A percentile compares a stretch with the other conserved stretches of the same genome.
These are phyloP conservation scores for Ceratobasidium sp. DNA, from an alignment of 1,284 basidiomycete species.

Conservation along the genomic window DNA sequence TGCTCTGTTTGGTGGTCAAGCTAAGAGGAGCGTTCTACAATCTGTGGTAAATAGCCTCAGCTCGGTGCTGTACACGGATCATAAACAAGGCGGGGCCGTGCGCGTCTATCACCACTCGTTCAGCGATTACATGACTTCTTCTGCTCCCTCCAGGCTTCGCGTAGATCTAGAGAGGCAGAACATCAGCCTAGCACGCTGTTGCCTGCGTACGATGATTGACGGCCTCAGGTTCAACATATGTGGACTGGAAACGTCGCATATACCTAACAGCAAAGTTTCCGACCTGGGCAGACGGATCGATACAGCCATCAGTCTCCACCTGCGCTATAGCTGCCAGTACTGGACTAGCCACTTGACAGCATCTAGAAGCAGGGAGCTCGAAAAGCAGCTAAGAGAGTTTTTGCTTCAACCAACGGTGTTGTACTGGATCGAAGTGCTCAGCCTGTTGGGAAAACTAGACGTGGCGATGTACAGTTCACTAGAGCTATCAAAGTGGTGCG, in stretches of 20 bases:
- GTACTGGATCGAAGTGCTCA: conserved; percentile 40
- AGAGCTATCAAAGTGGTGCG: too few species aligned
- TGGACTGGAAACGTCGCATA: neutral
- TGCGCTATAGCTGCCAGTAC: conserved; percentile 31
- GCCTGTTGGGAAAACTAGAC: conserved; percentile 18
- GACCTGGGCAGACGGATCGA: conserved; percentile 7
- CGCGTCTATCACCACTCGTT: conserved; percentile 38
- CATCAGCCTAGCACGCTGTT: neutral
- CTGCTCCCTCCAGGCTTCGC: neutral
- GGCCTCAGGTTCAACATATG: conserved; percentile 31
- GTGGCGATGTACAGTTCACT: neutral
- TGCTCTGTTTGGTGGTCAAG: neutral
- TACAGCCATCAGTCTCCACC: neutral
- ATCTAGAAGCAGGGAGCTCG: neutral
- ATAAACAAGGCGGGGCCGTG: neutral
- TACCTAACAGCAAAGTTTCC: conserved; percentile 17
- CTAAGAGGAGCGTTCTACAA: neutral
- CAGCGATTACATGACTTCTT: conserved; percentile 27
- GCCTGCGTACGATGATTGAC: conserved; percentile 10
- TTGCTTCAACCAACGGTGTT: conserved; percentile 8
- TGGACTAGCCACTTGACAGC: conserved; percentile 16
- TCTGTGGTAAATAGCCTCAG: neutral
- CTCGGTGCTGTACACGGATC: conserved; percentile 31
- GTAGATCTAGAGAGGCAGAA: conserved; percentile 10
- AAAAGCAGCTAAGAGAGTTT: neutral